phyloP scores from a whole-genome alignment of 306 rosid species.

The Acacia melanoxylon region DNA sequence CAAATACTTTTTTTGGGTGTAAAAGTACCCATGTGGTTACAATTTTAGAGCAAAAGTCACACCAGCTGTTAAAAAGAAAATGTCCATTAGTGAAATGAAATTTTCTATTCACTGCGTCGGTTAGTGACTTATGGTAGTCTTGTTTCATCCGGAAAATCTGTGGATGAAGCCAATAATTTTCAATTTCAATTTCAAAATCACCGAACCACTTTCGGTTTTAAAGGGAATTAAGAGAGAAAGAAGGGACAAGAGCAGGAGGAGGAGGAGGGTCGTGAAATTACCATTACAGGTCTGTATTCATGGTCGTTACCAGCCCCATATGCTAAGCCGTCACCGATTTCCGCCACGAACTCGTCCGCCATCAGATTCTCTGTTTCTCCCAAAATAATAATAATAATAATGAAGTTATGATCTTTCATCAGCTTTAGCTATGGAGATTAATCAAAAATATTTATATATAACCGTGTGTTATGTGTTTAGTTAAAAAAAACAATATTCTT shows the following conservation, averaged over 20 bases:
- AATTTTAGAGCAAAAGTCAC: no score
- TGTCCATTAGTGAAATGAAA: no score
- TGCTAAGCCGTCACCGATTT: conserved; percentile 79
- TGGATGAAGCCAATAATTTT: not conserved
- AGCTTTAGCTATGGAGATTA: not conserved
- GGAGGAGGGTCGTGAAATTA: not conserved
- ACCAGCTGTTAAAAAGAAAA: no score
- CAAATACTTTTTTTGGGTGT: no score
- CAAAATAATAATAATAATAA: not conserved
- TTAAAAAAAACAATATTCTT: conserved; percentile 67
- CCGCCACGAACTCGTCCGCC: conserved; percentile 84
- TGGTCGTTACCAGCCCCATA: conserved; percentile 81
- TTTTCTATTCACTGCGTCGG: no score
- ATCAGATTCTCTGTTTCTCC: conserved; percentile 51
- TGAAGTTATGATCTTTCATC: not conserved
- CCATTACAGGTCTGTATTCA: conserved; percentile 67
- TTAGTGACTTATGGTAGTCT: conserved; percentile 69
- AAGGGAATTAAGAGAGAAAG: not conserved
- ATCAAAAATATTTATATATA: not conserved
- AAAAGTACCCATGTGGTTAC: no score
- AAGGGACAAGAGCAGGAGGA: no score
- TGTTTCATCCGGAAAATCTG: conserved; percentile 94
- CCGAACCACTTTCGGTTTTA: not conserved
- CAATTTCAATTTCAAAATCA: conserved; percentile 19
- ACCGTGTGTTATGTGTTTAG: conserved; percentile 41